phyloP scores from a whole-genome alignment of 1,284 basidiomycete genomes.

The Irpex sp. region DNA sequence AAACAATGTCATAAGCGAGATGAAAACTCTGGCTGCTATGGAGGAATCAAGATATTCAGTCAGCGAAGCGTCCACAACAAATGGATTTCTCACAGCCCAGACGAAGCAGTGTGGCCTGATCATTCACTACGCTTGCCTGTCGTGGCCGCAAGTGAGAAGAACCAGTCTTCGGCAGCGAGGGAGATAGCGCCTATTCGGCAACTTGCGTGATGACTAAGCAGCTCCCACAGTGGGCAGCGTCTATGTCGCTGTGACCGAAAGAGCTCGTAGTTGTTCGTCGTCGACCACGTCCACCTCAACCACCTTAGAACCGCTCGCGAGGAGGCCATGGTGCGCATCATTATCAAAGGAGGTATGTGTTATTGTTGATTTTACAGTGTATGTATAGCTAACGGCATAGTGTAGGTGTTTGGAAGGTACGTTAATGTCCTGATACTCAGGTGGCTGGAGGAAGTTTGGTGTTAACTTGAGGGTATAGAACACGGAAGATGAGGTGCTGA shows the following conservation, averaged over 20 bases:
- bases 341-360: constrained; percentile 85
- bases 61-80: not conserved
- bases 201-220: constrained; percentile 11
- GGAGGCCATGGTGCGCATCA: constrained; percentile 75
- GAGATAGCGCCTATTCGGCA: not conserved
- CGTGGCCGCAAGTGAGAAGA: not conserved
- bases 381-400: not conserved
- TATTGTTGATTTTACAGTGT: not conserved
- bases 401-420: constrained; percentile 69
- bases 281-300: constrained; percentile 2
- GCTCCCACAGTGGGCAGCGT: not conserved
- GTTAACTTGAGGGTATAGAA: constrained; percentile 44
- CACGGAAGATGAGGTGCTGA: constrained; percentile 96
- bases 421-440: not conserved
- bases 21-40: no score
- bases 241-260: not conserved
- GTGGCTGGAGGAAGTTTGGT: not conserved
- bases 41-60: no score
- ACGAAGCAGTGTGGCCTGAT: not conserved
- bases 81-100: not conserved
- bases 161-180: no score
- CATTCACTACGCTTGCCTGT: not conserved
- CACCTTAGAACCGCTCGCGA: not conserved
- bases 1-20: no score
- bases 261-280: constrained; percentile 5